Percentiles rank a stretch among this genome's conserved stretches.
Evolutionary conservation across 2,329 filamentous ascomycete species (phyloP).

Genomic region (Lachnellula cervina): DNA sequence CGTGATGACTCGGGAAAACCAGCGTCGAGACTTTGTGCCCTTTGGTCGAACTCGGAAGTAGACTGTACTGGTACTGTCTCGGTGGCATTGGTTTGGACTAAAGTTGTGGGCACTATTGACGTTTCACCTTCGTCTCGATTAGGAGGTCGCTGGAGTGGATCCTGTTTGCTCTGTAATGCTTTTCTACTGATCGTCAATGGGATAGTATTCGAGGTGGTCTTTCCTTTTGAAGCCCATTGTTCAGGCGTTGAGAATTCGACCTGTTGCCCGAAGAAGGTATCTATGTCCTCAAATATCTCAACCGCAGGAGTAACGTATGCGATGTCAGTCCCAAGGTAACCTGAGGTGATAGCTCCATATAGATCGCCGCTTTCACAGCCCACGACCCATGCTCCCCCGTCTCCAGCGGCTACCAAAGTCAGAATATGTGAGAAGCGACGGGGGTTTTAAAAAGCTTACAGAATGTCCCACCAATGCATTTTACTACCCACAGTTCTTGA

Average conservation of each 20-base stretch:
- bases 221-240: slow-evolving; percentile 4
- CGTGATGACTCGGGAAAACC: not conserved
- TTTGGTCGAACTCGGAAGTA: not conserved
- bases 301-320: slow-evolving; percentile 11
- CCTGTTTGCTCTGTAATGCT: not conserved
- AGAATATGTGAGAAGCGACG: not conserved
- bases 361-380: slow-evolving; percentile 6
- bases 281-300: slow-evolving; percentile 11
- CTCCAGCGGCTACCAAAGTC: slow-evolving; percentile 4
- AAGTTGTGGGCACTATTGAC: not conserved
- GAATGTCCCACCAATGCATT: slow-evolving; percentile 6
- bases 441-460: not conserved
- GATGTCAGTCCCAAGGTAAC: slow-evolving; percentile 4
- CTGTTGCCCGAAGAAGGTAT: not conserved
- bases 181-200: not conserved
- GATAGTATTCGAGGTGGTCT: not conserved
- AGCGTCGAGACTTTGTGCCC: not conserved
- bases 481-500: slow-evolving; percentile 10
- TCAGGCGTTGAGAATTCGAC: slow-evolving; percentile 9
- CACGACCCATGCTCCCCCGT: slow-evolving; percentile 13
- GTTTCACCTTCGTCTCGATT: not conserved
- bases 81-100: not conserved
- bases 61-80: not conserved
- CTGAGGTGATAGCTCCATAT: slow-evolving; percentile 8
- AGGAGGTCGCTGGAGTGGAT: not conserved